These are phyloP conservation scores for Kokia cookei DNA, from an alignment of 441 rosid species.

Conservation along the genomic window DNA sequence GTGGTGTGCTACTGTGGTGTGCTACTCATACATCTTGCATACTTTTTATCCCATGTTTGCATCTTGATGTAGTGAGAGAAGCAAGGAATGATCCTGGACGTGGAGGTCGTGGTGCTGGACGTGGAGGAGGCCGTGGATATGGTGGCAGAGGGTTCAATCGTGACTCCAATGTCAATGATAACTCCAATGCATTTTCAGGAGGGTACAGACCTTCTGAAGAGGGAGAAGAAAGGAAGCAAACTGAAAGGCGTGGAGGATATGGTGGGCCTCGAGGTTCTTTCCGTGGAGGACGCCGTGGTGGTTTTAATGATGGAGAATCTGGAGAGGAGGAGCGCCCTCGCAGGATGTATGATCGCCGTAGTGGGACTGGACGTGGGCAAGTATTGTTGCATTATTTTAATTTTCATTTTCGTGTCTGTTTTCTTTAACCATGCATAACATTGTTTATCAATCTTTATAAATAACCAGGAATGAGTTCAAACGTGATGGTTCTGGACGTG, in stretches of 20 bases:
- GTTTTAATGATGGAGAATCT: constrained; percentile 50
- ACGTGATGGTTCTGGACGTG: constrained; percentile 90
- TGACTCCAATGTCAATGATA: constrained; percentile 35
- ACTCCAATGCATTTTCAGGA: constrained; percentile 46
- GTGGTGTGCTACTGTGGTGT: neutral
- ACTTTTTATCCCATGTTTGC: neutral
- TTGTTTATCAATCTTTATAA: neutral
- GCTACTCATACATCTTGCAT: neutral
- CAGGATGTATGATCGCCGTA: constrained; percentile 69
- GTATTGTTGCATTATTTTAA: constrained; percentile 15
- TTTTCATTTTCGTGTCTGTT: neutral
- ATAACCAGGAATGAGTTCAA: constrained; percentile 56
- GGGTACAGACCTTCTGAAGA: constrained; percentile 58
- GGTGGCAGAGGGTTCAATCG: constrained; percentile 43
- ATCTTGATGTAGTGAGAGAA: constrained; percentile 39
- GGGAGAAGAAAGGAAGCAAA: constrained; percentile 46
- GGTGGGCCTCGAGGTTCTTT: constrained; percentile 57
- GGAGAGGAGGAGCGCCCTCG: constrained; percentile 68
- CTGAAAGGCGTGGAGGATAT: constrained; percentile 55
- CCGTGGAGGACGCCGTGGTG: constrained; percentile 77
- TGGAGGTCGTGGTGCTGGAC: constrained; percentile 48
- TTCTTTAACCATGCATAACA: neutral
- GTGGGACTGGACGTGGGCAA: constrained; percentile 93
- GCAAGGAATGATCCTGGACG: constrained; percentile 46
- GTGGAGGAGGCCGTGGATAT: constrained; percentile 27